Percentiles rank a stretch among this genome's conserved stretches.
These are phyloP conservation scores for Entrophospora sp. DNA, from an alignment of 192 early-diverging fungal genomes.

Conservation along the genomic window DNA sequence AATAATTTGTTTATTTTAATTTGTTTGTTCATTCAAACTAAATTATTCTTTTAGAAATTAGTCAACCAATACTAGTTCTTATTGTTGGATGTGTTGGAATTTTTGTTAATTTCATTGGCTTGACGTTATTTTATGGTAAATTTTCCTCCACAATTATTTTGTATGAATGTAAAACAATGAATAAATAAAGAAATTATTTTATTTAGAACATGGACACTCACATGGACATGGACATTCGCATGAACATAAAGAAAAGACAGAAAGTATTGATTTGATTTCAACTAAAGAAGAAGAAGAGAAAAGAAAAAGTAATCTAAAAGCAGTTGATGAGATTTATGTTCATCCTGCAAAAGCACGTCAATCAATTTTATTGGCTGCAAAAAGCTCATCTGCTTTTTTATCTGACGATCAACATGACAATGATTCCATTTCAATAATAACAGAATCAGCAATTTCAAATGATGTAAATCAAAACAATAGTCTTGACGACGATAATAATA, in stretches of 20 bases:
- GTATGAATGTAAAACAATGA: not conserved
- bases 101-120: conserved; percentile 65
- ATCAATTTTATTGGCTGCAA: conserved; percentile 39
- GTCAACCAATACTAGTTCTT: conserved; percentile 64
- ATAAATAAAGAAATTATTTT: not conserved
- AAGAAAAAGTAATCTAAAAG: not conserved
- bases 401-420: conserved; percentile 11
- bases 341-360: conserved; percentile 45
- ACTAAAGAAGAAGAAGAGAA: not conserved
- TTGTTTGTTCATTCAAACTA: too few relatives aligned
- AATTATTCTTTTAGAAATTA: conserved; percentile 58
- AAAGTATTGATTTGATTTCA: too few relatives aligned
- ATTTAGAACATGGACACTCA: conserved; percentile 41
- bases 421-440: conserved; percentile 6
- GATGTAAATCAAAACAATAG: not conserved
- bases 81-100: conserved; percentile 74
- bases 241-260: conserved; percentile 1
- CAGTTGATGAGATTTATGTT: conserved; percentile 35
- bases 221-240: conserved; percentile 43
- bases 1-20: too few relatives aligned
- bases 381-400: conserved; percentile 11
- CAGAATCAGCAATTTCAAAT: too few relatives aligned
- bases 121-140: conserved; percentile 72
- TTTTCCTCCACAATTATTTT: too few relatives aligned
- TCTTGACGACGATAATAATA: not conserved